Evolutionary conservation across 148 eudicot genomes (phyloP), one percentile per base, ranked within the genome.

Genomic region (Rhododendron mucronatum): DNA sequence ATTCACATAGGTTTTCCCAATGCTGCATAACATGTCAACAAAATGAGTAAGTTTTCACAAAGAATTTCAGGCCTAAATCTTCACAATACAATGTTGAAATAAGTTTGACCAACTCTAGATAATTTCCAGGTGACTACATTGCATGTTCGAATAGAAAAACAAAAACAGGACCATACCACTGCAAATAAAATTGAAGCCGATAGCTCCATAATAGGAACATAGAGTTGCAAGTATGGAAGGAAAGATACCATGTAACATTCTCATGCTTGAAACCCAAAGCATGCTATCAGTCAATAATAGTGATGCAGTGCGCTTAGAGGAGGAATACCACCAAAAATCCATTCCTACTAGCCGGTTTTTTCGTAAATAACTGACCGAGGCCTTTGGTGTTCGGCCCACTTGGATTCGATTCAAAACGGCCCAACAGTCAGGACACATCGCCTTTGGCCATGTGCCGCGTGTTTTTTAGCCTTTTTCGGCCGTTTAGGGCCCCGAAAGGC

Each of bases 1-100:
- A 97, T 89, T 97, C 99, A 87, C 99, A 97, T 7, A 97, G 94
- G 87, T 90, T 95, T 86, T 97, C 95, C 96, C 94, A 97, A 55
- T 97, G 99, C 99, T 97, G 95, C 93, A 93, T 50, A 69, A 76
- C 61, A 82, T 41, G 80, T 78, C 81, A 85, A 88, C 47, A 33
- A 21, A 84, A 7, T n/a, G 14, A 20, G 23, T 35, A 14, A 63
- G 85, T 55, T 53, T 67, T 7, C 35, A 23, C 5, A 74, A 3
- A 55, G n/a, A 51, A 75, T 7, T 75, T 55, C 71, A 35, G 30
- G 48, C 39, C 4, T 7, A 59, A 23, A 82, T 61, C 69, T 48
- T 33, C n/a, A 50, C 26, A 7, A 23, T 84, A 51, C 81, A 39
- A 35, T 5, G 13, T 74, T 41, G 51, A 30, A 76, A 84, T n/a